Evolutionary conservation across 2,329 filamentous ascomycete species (phyloP).

Genomic region (Alternaria longipes): DNA sequence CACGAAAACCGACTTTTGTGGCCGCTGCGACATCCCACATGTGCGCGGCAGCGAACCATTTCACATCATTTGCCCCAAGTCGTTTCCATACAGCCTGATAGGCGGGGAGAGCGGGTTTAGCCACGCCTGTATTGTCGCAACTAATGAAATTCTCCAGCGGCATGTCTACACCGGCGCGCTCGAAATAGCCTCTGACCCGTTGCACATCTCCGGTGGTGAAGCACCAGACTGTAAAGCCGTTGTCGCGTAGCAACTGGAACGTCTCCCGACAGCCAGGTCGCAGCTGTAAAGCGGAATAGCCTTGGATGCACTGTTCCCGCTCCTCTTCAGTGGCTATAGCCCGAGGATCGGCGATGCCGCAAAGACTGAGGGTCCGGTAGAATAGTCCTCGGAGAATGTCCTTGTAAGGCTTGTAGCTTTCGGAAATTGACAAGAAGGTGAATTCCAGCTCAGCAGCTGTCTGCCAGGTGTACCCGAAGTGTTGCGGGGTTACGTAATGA

Average conservation of each 20-base stretch:
- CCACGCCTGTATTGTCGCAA: conserved; percentile 60
- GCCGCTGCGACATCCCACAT: conserved; percentile 68
- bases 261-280: conserved; percentile 12
- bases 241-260: conserved; percentile 17
- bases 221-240: conserved; percentile 21
- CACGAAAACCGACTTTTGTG: conserved; percentile 54
- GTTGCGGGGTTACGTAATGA: conserved; percentile 13
- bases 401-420: conserved; percentile 20
- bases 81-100: conserved; percentile 57
- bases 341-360: conserved; percentile 14
- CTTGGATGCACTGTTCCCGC: conserved; percentile 20
- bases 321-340: conserved; percentile 14
- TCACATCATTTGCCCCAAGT: conserved; percentile 53
- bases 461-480: conserved; percentile 26
- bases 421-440: conserved; percentile 22
- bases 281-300: conserved; percentile 17
- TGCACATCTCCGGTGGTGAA: conserved; percentile 21
- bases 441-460: conserved; percentile 26
- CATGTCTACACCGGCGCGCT: conserved; percentile 59
- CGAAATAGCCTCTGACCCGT: conserved; percentile 62
- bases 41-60: conserved; percentile 68
- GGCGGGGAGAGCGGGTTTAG: conserved; percentile 60
- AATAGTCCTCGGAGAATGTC: conserved; percentile 19
- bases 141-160: conserved; percentile 62
- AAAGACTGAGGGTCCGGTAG: conserved; percentile 20